Evolutionary conservation across 1,284 basidiomycete species (phyloP).

Genomic region (Ceratobasidium sp.): DNA sequence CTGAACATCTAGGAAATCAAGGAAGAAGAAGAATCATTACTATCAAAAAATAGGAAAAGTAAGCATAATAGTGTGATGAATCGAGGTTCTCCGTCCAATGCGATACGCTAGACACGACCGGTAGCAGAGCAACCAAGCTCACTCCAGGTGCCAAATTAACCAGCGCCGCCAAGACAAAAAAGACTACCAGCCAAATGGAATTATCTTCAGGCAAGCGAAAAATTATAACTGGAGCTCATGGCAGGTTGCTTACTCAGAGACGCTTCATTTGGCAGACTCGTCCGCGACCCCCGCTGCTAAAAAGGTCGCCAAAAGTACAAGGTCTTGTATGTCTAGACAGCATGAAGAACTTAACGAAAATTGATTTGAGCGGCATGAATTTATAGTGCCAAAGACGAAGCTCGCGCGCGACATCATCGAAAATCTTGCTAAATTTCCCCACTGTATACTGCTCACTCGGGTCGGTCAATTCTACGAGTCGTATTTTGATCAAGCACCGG

Average conservation of each 20-base stretch:
- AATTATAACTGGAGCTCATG: too few species aligned
- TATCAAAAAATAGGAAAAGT: not conserved
- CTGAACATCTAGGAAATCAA: conserved; percentile 20
- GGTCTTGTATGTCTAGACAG: conserved; percentile 16
- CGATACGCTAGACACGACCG: not conserved
- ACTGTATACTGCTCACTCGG: conserved; percentile 87
- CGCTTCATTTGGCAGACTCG: too few species aligned
- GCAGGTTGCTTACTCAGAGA: too few species aligned
- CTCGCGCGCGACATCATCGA: conserved; percentile 74
- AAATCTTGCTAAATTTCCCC: conserved; percentile 80
- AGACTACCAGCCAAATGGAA: not conserved
- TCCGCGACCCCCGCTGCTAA: not conserved
- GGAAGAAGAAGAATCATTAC: conserved; percentile 18
- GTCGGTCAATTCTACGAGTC: conserved; percentile 98
- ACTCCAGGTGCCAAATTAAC: not conserved
- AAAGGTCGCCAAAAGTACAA: not conserved
- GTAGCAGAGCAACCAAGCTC: not conserved
- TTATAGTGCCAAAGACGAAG: conserved; percentile 45
- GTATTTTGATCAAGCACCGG: conserved; percentile 88
- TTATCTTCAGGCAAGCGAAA: too few species aligned
- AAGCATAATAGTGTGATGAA: too few species aligned
- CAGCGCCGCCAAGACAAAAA: not conserved
- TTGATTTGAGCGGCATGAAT: too few species aligned
- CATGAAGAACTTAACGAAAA: too few species aligned
- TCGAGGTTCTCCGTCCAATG: not conserved